A percentile compares a stretch with the other conserved stretches of the same genome.
Evolutionary conservation across 2,329 filamentous ascomycete genomes (phyloP).

Genomic region (Corinectria fuckeliana): DNA sequence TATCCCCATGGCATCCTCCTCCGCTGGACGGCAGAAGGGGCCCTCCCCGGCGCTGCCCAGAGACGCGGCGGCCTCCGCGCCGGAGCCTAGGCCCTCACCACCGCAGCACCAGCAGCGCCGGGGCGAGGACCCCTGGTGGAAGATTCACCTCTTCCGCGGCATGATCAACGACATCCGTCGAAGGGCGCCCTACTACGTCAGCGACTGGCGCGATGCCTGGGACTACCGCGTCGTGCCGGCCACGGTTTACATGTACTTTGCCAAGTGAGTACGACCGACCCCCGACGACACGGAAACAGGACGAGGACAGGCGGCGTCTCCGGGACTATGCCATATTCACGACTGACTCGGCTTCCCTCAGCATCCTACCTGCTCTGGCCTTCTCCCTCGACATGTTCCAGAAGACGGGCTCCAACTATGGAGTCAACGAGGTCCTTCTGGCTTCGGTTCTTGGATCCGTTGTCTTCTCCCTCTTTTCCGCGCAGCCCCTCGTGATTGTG

Average conservation of each 20-base stretch:
- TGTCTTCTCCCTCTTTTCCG: constrained; percentile 80
- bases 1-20: neutral
- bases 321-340: no score
- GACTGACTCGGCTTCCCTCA: constrained; percentile 46
- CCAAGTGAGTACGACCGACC: constrained; percentile 66
- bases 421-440: constrained; percentile 90
- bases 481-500: constrained; percentile 88
- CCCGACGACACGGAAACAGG: neutral
- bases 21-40: neutral
- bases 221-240: constrained; percentile 88
- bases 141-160: constrained; percentile 75
- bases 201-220: constrained; percentile 88
- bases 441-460: constrained; percentile 82
- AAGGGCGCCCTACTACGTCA: constrained; percentile 77
- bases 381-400: constrained; percentile 95
- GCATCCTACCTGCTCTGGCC: constrained; percentile 84
- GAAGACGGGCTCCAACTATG: constrained; percentile 83
- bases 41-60: neutral
- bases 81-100: neutral
- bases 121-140: constrained; percentile 67
- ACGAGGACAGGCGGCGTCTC: neutral
- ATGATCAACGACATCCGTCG: constrained; percentile 81
- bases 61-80: constrained; percentile 2
- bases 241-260: constrained; percentile 94
- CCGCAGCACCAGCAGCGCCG: constrained; percentile 1